A percentile compares a stretch with the other conserved stretches of the same genome.
phyloP scores from a whole-genome alignment of 306 rosid genomes.

The Malus domestica region ASM211411v1 NC_041803.1:19930001-19930500 shows the following conservation, averaged over 20 bases:
- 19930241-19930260: slow-evolving; percentile 25
- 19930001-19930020: no score
- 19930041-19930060: no score
- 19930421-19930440: background rate
- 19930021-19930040: no score
- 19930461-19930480: background rate
- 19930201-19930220: slow-evolving; percentile 34
- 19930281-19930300: slow-evolving; percentile 45
- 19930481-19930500: no score
- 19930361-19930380: slow-evolving; percentile 58
- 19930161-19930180: background rate
- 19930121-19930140: background rate
- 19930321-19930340: slow-evolving; percentile 38
- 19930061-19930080: no score
- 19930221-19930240: slow-evolving; percentile 20
- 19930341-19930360: slow-evolving; percentile 57
- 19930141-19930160: background rate
- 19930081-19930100: background rate
- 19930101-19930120: background rate
- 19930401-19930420: background rate
- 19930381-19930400: slow-evolving; percentile 50
- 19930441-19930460: background rate
- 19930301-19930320: slow-evolving; percentile 21
- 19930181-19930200: slow-evolving; percentile 1
- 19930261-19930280: slow-evolving; percentile 77